A percentile compares a stretch with the other conserved stretches of the same genome.
These are phyloP conservation scores for Penicillium aurantiogriseum DNA, from an alignment of 2,329 filamentous ascomycete genomes.

Conservation along the genomic window DNA sequence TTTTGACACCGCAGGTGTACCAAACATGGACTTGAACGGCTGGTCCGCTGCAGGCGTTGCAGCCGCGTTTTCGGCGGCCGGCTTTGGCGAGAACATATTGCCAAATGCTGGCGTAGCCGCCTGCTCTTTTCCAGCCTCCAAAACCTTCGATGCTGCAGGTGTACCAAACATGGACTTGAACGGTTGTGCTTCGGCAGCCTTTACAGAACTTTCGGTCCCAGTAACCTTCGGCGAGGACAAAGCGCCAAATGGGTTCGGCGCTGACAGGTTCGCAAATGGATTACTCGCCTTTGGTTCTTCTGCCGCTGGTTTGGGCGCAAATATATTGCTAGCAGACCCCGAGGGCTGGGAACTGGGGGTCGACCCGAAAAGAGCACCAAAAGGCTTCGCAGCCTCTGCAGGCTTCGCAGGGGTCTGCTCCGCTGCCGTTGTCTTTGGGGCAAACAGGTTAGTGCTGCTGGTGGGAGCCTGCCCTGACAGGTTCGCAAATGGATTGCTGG, in stretches of 20 bases:
- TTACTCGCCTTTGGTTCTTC: slow-evolving; percentile 28
- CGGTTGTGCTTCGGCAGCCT: not conserved
- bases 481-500: slow-evolving; percentile 11
- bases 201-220: slow-evolving; percentile 2
- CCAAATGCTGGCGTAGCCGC: slow-evolving; percentile 1
- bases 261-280: slow-evolving; percentile 33
- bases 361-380: slow-evolving; percentile 5
- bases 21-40: slow-evolving; percentile 7
- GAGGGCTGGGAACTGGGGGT: slow-evolving; percentile 26
- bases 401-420: slow-evolving; percentile 6
- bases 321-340: slow-evolving; percentile 35
- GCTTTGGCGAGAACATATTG: slow-evolving; percentile 6
- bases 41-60: not conserved
- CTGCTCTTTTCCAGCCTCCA: not conserved
- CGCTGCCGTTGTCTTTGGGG: not conserved
- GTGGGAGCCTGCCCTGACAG: not conserved
- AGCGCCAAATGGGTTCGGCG: not conserved
- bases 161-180: slow-evolving; percentile 8
- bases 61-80: not conserved
- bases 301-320: slow-evolving; percentile 21
- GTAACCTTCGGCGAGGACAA: slow-evolving; percentile 3
- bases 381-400: slow-evolving; percentile 1
- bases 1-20: slow-evolving; percentile 2
- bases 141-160: not conserved
- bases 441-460: slow-evolving; percentile 5